Evolutionary conservation across 805 yeast genomes (phyloP), one percentile per base, ranked within the genome.

Genomic region (Pichia exigua): DNA sequence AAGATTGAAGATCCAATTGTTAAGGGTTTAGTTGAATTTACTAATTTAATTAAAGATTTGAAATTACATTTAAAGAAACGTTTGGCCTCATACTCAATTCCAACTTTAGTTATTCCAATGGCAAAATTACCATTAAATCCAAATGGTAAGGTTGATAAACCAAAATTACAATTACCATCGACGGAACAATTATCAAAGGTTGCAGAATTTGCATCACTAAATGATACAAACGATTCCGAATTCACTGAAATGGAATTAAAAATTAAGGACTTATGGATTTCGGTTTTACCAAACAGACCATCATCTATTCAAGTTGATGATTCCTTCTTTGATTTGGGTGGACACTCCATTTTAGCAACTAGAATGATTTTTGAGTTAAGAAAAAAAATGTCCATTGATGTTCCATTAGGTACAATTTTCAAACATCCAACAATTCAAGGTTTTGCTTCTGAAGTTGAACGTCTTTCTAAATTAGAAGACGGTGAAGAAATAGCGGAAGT

Each of bases 121-220:
- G 75, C 78, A 26, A 83, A 82, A 61, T 71, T 94, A 65, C 99
- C 99, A 26, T 75, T 94, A 69, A 94, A 94, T 70, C 99, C 99
- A 54, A 94, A 94, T 67, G 99, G 99, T 61, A 94, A 94, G 70
- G 89, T 94, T 53, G 99, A 94, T 72, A 94, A 94, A 73, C 98
- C 98, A 39, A 90, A 92, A 63, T 73, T 94, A 55, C 98, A 97
- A 45, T 89, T 87, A 79, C 99, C 99, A 50, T 88, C 88, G 52
- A 77, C 87, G 24, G 92, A 85, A 18, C 97, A 92, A 70, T 74
- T 94, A 57, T 81, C 83, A 32, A 75, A 82, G 18, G 96, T 89
- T 45, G 81, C 95, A 13, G 70, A 73, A 55, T 76, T 79, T 45
- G 65, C 76, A 20, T 57, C 72, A 17, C 26, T 26, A n/a, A 43